A percentile compares a stretch with the other conserved stretches of the same genome.
phyloP scores from a whole-genome alignment of 768 basidiomycete species.

The Macrolepiota fuliginosa region DNA sequence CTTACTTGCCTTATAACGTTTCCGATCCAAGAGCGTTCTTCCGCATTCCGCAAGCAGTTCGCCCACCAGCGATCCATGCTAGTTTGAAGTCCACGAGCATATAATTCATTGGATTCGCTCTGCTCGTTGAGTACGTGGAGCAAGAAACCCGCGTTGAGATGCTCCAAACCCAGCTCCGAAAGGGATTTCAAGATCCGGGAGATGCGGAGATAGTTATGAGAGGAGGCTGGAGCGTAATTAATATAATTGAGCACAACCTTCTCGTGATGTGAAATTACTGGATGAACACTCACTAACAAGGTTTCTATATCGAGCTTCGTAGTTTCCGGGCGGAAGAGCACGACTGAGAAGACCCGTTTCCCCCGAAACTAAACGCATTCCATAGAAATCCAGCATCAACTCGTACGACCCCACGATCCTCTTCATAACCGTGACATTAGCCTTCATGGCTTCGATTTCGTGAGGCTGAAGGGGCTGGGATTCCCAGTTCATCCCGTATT shows the following conservation, averaged over 20 bases:
- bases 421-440: constrained; percentile 40
- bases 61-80: constrained; percentile 84
- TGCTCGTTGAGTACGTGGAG: constrained; percentile 71
- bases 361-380: constrained; percentile 59
- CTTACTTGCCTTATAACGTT: constrained; percentile 51
- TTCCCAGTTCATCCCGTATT: constrained; percentile 67
- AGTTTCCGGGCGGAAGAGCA: constrained; percentile 45
- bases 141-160: constrained; percentile 61
- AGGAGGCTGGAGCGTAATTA: constrained; percentile 39
- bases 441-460: constrained; percentile 58
- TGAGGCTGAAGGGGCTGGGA: constrained; percentile 67
- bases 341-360: constrained; percentile 63
- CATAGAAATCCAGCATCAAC: constrained; percentile 81
- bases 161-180: constrained; percentile 68
- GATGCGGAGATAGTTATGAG: constrained; percentile 78
- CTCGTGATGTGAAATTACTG: constrained; percentile 11
- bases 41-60: constrained; percentile 64
- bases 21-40: constrained; percentile 55
- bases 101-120: constrained; percentile 53
- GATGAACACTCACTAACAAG: constrained; percentile 54
- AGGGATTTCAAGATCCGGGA: constrained; percentile 76
- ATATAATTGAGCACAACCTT: background rate
- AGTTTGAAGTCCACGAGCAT: constrained; percentile 40
- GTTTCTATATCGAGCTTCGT: constrained; percentile 56
- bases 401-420: constrained; percentile 60